phyloP scores from a whole-genome alignment of 805 yeast species.

The Starmerella etchellsii region DNA sequence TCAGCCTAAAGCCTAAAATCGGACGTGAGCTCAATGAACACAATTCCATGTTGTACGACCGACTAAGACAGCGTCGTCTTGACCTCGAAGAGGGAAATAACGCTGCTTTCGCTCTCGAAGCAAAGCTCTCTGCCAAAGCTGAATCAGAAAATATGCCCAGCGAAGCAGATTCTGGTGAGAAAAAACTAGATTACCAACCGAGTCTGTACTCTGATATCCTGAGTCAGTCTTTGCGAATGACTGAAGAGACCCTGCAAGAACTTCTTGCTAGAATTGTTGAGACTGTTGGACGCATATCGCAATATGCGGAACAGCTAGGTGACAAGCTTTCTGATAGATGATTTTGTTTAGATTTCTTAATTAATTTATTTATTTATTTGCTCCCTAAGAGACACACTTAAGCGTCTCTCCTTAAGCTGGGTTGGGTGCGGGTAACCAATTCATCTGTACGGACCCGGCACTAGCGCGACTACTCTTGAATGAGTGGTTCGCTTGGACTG shows the following conservation, averaged over 20 bases:
- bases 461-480: slow-evolving; percentile 1
- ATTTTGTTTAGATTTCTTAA: too few species aligned
- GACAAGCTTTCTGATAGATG: too few species aligned
- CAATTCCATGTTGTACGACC: neutral
- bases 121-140: too few species aligned
- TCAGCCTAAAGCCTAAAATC: slow-evolving; percentile 7
- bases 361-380: too few species aligned
- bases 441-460: too few species aligned
- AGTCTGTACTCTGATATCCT: neutral
- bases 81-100: neutral
- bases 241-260: neutral
- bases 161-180: too few species aligned
- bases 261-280: neutral
- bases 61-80: neutral
- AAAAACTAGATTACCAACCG: too few species aligned
- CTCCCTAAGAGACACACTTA: too few species aligned
- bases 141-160: too few species aligned
- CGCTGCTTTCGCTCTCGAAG: too few species aligned
- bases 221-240: neutral
- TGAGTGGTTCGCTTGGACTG: slow-evolving; percentile 20
- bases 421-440: too few species aligned
- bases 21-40: slow-evolving; percentile 4
- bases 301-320: neutral
- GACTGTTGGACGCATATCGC: neutral
- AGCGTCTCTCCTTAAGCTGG: too few species aligned